Evolutionary conservation across 2,329 filamentous ascomycete genomes (phyloP).

Genomic region (Paecilomyces dactylethromorphus): DNA sequence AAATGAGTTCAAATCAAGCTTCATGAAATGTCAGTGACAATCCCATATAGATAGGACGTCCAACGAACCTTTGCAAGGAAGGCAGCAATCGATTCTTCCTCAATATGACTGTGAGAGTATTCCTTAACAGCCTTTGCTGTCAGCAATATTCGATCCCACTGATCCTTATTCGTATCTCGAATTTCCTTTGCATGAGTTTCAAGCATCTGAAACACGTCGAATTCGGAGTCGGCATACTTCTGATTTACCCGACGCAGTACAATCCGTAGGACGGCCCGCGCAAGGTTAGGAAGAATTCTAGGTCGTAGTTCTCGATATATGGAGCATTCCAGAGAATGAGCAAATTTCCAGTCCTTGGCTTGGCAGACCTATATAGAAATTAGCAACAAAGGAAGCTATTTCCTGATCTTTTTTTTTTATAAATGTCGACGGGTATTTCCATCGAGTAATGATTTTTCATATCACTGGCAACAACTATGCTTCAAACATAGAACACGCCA

Average conservation of each 20-base stretch:
- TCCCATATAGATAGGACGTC: background rate
- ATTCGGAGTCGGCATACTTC: conserved; percentile 30
- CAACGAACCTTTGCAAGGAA: conserved; percentile 42
- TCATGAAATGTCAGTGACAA: background rate
- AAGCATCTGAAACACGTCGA: conserved; percentile 38
- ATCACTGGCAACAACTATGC: too few relatives aligned
- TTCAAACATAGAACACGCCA: too few relatives aligned
- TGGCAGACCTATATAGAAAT: conserved; percentile 47
- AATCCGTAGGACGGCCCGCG: conserved; percentile 50
- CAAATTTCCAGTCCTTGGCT: conserved; percentile 50
- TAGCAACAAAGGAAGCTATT: background rate
- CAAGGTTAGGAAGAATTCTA: conserved; percentile 47
- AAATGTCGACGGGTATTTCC: background rate
- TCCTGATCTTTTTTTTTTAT: background rate
- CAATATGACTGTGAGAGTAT: conserved; percentile 44
- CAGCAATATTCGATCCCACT: conserved; percentile 45
- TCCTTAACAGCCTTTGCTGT: conserved; percentile 49
- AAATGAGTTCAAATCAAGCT: conserved; percentile 54
- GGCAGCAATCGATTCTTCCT: conserved; percentile 34
- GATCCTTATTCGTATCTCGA: conserved; percentile 28
- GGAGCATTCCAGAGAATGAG: conserved; percentile 56
- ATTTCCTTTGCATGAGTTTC: conserved; percentile 47
- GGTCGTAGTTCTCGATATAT: conserved; percentile 42
- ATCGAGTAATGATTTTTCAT: background rate
- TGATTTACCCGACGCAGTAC: conserved; percentile 36